These are phyloP conservation scores for Planoprotostelium fungivorum DNA, from an alignment of 78 protist genomes.

Conservation along the genomic window DNA sequence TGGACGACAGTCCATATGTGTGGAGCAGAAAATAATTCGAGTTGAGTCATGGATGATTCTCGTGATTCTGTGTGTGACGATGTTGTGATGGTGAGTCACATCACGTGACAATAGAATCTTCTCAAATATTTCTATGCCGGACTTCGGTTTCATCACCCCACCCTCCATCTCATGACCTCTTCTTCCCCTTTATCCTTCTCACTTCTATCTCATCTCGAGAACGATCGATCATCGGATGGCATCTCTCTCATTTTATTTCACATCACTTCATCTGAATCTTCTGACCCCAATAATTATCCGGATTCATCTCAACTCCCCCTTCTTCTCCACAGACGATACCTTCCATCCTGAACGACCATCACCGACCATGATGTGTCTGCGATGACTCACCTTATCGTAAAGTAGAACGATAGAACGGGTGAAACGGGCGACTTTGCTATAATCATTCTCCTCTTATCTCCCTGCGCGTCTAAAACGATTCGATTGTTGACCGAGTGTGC, in stretches of 20 bases:
- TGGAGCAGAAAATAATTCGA: not conserved
- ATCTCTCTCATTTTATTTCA: no score
- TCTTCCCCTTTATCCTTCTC: no score
- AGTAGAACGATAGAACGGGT: not conserved
- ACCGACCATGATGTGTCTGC: no score
- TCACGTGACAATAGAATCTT: no score
- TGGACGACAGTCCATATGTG: not conserved
- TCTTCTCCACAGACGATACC: not conserved
- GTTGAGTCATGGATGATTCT: not conserved
- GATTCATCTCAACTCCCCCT: not conserved
- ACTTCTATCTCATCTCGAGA: no score
- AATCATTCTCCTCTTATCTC: not conserved
- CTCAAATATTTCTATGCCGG: no score
- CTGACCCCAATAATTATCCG: not conserved
- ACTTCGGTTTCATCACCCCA: no score
- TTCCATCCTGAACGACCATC: not conserved
- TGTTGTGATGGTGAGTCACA: no score
- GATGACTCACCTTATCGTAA: not conserved
- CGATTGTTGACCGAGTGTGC: not conserved
- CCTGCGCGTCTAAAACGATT: not conserved
- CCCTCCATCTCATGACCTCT: no score
- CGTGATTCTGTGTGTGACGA: no score
- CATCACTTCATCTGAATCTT: no score
- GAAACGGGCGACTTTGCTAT: not conserved
- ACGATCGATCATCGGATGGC: no score